Conservation (phyloP, 768 basidiomycete species). For the Phanerodontia chrysosporium region DNA sequence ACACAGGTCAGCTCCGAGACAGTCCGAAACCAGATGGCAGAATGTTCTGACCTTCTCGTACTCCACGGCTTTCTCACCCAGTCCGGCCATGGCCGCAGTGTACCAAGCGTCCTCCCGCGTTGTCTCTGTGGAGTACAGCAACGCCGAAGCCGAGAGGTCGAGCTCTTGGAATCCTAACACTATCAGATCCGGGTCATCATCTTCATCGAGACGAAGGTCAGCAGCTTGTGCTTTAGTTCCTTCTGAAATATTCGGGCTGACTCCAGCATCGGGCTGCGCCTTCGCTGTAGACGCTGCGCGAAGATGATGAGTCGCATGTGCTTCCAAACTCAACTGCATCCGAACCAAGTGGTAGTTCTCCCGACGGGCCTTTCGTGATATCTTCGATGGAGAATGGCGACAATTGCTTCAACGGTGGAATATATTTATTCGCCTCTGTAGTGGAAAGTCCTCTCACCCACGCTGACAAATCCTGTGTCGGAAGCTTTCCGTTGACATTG, state of each 20-base stretch:
- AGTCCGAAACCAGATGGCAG: neutral
- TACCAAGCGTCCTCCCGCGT: conserved; percentile 70
- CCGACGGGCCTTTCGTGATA: neutral
- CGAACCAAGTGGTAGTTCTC: neutral
- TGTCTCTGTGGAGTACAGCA: conserved; percentile 64
- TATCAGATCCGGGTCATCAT: conserved; percentile 58
- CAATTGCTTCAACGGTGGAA: conserved; percentile 21
- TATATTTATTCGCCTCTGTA: neutral
- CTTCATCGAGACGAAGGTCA: conserved; percentile 10
- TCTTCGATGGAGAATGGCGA: conserved; percentile 23
- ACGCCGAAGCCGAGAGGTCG: conserved; percentile 73
- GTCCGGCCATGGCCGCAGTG: conserved; percentile 56
- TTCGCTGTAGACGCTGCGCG: neutral
- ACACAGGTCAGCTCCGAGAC: neutral
- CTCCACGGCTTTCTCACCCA: conserved; percentile 59
- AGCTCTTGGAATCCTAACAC: conserved; percentile 81
- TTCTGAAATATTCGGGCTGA: neutral
- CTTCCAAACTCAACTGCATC: neutral
- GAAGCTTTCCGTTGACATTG: conserved; percentile 78
- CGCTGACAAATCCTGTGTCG: conserved; percentile 64
- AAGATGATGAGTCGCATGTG: neutral
- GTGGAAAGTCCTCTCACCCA: conserved; percentile 48
- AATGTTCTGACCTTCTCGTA: conserved; percentile 59
- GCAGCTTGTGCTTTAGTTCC: neutral
- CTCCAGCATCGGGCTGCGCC: neutral